Evolutionary conservation across 441 rosid genomes (phyloP), one percentile per base, ranked within the genome.

Genomic region (Pelargonium myrrhifolium): DNA sequence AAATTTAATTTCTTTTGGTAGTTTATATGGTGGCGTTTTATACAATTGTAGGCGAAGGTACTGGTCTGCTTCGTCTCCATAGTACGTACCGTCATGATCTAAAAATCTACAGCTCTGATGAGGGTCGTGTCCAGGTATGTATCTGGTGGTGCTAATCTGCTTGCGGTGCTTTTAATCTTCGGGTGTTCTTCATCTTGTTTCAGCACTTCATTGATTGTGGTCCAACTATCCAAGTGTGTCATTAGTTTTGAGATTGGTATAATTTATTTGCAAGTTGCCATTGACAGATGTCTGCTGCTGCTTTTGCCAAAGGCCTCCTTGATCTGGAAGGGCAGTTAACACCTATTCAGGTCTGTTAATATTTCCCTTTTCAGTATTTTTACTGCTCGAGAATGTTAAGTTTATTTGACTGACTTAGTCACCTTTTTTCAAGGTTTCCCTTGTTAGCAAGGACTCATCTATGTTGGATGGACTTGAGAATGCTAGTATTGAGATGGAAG

Each of bases 401-500:
- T 64, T 58, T 72, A 4, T 68, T 45, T 71, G 60, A 28, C 72
- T 74, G 66, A 82, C 49, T 68, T 40, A 5, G 63, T 74, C 56
- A 66, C 51, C 18, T n/a, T n/a, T 71, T 75, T 65, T 80, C 66
- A 67, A 96, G 99, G 99, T 96, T 76, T 96, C 99, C 65, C 92
- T 96, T 75, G 99, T 96, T 77, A 93, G 99, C 85, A 96, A 96
- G 83, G 98, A 96, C 80, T 89, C 99, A 53, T 96, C 99, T 67
- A 96, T 96, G 99, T 78, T 96, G 86, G 99, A 96, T 80, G 99
- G 99, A 63, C 99, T 96, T 71, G 99, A 96, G 65, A 88, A 88
- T 83, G 97, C 97, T 66, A 93, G 97, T 80, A 81, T 37, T 79
- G 98, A 91, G 82, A 96, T 96, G 94, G 91, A 93, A 79, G 96